Base-by-base conservation (phyloP, 2,329 filamentous ascomycete genomes). In the Helotiales sp. region DNA sequence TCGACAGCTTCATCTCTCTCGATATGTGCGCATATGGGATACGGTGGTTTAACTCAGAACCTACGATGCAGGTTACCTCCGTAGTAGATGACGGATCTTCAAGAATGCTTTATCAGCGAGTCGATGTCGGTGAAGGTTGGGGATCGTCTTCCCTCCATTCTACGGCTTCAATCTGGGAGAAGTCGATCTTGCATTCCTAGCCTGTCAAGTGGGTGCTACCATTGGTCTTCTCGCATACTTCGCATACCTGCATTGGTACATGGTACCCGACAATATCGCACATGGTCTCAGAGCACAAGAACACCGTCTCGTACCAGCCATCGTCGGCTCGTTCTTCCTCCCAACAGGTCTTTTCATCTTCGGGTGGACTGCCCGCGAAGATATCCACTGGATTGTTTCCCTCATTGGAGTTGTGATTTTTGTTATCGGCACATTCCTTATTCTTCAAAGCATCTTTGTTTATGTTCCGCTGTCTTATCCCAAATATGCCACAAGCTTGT, bases 281-380 rank as follows among this genome's bases (percentile, higher is more conserved):
- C 78, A 78, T 64, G 85, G 85, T 63, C 81, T 85, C 72, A 82
- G 82, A 5, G 77, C 79, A 20, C 85, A 85, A 69, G 86, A 89
- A 75, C 75, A 76, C 26, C 81, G 86, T 17, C 65, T 88, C 86
- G 73, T 84, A 4, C 86, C 86, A 0, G 86, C 85, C 4, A 78
- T 89, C 4, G 74, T 78, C 0, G 84, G 83, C 1, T 76, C 82
- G n/a, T 79, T 87, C 66, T 81, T 82, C 3, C 81, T 86, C 0
- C 83, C 85, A 1, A 80, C 85, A 34, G 85, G 86, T n/a, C 79
- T 88, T n/a, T 88, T 88, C 79, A 77, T 87, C 67, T 87, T 85
- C 70, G 84, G 64, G 20, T 88, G 68, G 52, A 86, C 85, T 0
- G 80, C 83, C 24, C 78, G 79, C n/a, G 76, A 80, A 0, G 77